phyloP scores from a whole-genome alignment of 352 stramenopile species.

The Phytophthora cactorum region DNA sequence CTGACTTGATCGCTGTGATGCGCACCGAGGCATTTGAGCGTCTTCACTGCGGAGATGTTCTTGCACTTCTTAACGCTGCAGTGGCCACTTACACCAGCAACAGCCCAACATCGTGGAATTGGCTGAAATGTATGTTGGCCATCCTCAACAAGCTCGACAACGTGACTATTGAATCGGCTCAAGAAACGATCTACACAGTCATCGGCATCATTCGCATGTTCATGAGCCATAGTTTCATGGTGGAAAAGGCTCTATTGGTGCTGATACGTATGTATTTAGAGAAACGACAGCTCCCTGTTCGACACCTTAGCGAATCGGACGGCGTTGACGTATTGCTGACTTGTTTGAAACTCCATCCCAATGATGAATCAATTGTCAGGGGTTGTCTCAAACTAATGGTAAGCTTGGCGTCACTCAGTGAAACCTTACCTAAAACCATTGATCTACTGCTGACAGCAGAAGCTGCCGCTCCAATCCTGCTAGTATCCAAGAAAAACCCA shows the following conservation, averaged over 20 bases:
- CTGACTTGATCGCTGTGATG: conserved; percentile 4
- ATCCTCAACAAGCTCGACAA: conserved; percentile 21
- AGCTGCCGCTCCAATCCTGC: conserved; percentile 15
- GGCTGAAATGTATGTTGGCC: conserved; percentile 24
- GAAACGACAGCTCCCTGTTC: conserved; percentile 15
- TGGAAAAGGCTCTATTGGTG: conserved; percentile 19
- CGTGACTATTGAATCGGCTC: conserved; percentile 7
- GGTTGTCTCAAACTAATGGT: conserved; percentile 20
- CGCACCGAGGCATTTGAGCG: neutral
- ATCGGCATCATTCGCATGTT: conserved; percentile 26
- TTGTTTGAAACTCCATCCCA: conserved; percentile 28
- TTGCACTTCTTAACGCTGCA: conserved; percentile 19
- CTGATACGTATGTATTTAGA: conserved; percentile 19
- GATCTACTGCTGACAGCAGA: conserved; percentile 12
- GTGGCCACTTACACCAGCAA: conserved; percentile 16
- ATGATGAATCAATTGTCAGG: conserved; percentile 21
- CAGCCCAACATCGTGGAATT: conserved; percentile 25
- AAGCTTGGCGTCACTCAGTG: conserved; percentile 1
- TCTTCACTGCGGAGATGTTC: conserved; percentile 2
- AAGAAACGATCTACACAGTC: conserved; percentile 8
- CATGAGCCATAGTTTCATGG: conserved; percentile 35
- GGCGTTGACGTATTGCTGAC: conserved; percentile 21
- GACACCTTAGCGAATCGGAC: conserved; percentile 25
- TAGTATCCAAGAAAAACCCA: conserved; percentile 17
- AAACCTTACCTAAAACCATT: conserved; percentile 12